phyloP scores from a whole-genome alignment of 176 grass and related monocot genomes.

The Raddia guianensis region DNA sequence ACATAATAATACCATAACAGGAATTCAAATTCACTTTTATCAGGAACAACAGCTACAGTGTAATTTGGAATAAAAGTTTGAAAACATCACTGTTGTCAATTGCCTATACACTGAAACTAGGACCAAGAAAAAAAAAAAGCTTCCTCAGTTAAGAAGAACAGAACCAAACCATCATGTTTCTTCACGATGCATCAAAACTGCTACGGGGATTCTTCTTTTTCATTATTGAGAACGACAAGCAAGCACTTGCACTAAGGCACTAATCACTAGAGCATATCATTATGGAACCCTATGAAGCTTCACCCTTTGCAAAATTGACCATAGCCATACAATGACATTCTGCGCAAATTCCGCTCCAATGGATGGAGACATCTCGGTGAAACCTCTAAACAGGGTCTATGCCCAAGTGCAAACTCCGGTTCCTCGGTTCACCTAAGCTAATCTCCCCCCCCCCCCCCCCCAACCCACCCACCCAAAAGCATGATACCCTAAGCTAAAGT shows the following conservation, averaged over 20 bases:
- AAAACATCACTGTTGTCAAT: neutral
- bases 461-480: too few species aligned
- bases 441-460: too few species aligned
- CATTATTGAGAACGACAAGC: neutral
- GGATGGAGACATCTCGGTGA: neutral
- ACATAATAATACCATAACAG: neutral
- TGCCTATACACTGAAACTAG: neutral
- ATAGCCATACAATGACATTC: neutral
- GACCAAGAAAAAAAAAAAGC: neutral
- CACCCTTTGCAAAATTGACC: neutral
- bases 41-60: neutral
- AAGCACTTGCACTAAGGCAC: neutral
- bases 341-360: neutral
- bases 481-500: conserved; percentile 8
- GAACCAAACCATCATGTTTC: conserved; percentile 12
- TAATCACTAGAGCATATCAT: neutral
- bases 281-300: neutral
- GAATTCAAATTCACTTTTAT: neutral
- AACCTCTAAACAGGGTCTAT: neutral
- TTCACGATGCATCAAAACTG: neutral
- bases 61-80: neutral
- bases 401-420: neutral
- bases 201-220: neutral
- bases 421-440: neutral
- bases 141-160: neutral